These are phyloP conservation scores for Periglandula ipomoeae DNA, from an alignment of 2,329 filamentous ascomycete species.

Conservation along the genomic window DNA sequence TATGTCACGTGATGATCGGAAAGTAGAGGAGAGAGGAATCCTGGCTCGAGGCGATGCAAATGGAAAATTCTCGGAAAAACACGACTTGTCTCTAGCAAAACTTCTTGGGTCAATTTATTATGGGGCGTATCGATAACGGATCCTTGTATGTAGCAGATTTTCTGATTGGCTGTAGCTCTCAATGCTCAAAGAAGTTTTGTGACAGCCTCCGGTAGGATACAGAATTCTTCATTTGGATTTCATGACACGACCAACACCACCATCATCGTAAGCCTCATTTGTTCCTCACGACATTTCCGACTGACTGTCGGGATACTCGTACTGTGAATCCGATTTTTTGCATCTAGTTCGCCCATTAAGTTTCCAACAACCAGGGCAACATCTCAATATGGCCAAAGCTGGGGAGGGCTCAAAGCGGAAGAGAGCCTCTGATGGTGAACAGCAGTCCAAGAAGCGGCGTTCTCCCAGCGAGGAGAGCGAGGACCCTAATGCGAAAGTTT, in stretches of 20 bases:
- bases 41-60: no score
- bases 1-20: conserved; percentile 25
- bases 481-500: conserved; percentile 55
- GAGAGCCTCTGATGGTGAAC: conserved; percentile 31
- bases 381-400: conserved; percentile 18
- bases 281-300: no score
- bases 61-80: no score
- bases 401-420: conserved; percentile 39
- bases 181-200: conserved; percentile 5
- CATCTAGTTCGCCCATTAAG: no score
- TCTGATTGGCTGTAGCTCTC: conserved; percentile 7
- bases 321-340: no score
- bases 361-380: not conserved
- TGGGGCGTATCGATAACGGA: not conserved
- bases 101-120: not conserved
- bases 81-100: no score
- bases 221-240: not conserved
- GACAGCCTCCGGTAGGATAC: not conserved
- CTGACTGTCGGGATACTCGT: no score
- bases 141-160: not conserved
- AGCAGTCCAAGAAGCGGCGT: conserved; percentile 42
- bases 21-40: not conserved
- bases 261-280: not conserved
- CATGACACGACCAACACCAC: not conserved
- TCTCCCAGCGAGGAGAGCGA: conserved; percentile 37